Evolutionary conservation across 1,284 basidiomycete species (phyloP), one percentile per base, ranked within the genome.

Genomic region (Ustilago loliicola): DNA sequence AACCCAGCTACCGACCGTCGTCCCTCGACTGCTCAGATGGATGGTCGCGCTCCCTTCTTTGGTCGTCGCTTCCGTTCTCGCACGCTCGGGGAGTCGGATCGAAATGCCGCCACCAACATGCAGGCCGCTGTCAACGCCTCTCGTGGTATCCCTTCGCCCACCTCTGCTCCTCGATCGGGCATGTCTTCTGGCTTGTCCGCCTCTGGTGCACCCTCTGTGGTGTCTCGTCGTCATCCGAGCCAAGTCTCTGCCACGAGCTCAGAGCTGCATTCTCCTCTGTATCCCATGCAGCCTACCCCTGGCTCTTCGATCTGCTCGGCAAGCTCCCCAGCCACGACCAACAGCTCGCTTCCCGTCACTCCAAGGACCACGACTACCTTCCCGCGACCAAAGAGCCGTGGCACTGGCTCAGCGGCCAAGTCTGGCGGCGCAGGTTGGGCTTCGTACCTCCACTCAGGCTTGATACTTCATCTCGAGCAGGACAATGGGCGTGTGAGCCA

Each of bases 401-500:
- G 66, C 15, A 64, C 34, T 11, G 47, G 57, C 21, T 65, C 47
- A 11, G 54, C 65, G 1, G 56, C 51, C 30, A 72, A 66, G 36
- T 3, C 56, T 3, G 64, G 66, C 30, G 66, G 72, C 4, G 72
- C 68, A 3, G 74, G 79, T 3, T 83, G 82, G 82, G 81, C 82
- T 0, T 79, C 79, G 11, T 78, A 82, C 48, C 71, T 83, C 23
- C 34, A 72, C 13, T 65, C 77, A 13, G 82, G 82, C 13, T 36
- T 83, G 32, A 82, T 72, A 17, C 67, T 83, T 30, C 81, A 82
- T 53, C 59, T 83, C 42, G 80, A 80, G 21, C 70, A 74, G 29
- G 80, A 80, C n/a, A 60, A 65, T 15, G 59, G 69, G 17, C 61
- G 77, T 6, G 48, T 45, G 1, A 42, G 58, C 21, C 74, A 61